Percentiles rank a stretch among this genome's conserved stretches.
These are phyloP conservation scores for Coffea eugenioides DNA, from an alignment of 257 asterid species.

Conservation along the genomic window DNA sequence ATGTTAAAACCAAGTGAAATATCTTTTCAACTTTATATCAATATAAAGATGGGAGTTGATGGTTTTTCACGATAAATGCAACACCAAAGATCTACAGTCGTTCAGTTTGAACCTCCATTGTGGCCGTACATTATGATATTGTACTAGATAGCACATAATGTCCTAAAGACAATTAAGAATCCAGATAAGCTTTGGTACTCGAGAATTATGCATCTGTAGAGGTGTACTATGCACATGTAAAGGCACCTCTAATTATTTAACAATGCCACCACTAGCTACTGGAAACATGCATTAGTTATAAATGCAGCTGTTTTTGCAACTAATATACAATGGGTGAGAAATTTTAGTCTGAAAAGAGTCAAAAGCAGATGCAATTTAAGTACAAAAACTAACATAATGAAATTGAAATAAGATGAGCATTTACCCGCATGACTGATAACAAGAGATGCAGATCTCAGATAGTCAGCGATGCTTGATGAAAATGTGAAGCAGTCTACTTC, in stretches of 20 bases:
- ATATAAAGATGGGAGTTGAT: background rate
- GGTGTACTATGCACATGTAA: background rate
- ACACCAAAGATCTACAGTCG: background rate
- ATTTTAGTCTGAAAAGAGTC: background rate
- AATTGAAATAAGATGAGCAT: background rate
- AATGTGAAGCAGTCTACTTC: constrained; percentile 74
- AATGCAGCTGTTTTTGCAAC: background rate
- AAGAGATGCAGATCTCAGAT: constrained; percentile 77
- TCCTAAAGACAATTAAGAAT: background rate
- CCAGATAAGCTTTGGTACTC: no score
- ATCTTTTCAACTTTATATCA: background rate
- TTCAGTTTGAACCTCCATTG: background rate
- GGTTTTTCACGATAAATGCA: background rate
- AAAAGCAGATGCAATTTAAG: background rate
- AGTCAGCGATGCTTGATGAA: constrained; percentile 89
- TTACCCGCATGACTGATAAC: constrained; percentile 95
- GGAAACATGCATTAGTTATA: background rate
- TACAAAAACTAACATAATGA: background rate
- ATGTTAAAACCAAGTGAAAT: background rate
- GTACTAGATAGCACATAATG: background rate
- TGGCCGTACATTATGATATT: background rate
- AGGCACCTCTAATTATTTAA: no score
- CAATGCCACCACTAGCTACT: background rate
- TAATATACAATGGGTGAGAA: background rate
- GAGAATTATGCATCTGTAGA: background rate